phyloP scores from a whole-genome alignment of 352 stramenopile species.

The Pelagophyceae sp. region DNA sequence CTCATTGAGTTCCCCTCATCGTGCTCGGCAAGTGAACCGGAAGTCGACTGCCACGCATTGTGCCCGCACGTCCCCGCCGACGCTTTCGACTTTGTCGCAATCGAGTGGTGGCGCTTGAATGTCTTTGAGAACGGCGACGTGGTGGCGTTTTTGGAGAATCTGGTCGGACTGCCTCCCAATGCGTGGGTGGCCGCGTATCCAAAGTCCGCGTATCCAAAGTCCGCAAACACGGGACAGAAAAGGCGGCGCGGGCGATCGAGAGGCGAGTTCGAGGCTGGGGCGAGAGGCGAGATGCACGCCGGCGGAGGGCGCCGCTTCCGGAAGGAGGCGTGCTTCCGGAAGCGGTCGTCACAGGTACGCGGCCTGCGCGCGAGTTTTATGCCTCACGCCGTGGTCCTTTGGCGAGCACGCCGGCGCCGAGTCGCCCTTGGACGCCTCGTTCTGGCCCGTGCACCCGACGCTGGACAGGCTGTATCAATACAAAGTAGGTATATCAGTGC shows the following conservation, averaged over 20 bases:
- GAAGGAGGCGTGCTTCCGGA: too few species aligned
- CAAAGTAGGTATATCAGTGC: too few species aligned
- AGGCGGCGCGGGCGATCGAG: too few species aligned
- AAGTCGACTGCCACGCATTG: not conserved
- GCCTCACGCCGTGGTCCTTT: not conserved
- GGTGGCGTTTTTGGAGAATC: not conserved
- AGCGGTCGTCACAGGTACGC: too few species aligned
- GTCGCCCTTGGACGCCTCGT: not conserved
- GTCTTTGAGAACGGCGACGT: not conserved
- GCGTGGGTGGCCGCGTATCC: too few species aligned
- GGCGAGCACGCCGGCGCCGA: not conserved
- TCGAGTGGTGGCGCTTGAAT: not conserved
- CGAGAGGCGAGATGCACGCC: too few species aligned
- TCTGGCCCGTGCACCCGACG: conserved; percentile 13
- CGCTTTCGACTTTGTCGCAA: not conserved
- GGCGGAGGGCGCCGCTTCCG: too few species aligned
- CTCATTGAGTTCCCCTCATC: not conserved
- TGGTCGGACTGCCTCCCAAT: not conserved
- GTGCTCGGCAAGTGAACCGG: not conserved
- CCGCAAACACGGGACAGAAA: too few species aligned
- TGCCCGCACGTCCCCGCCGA: not conserved
- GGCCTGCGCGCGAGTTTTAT: not conserved
- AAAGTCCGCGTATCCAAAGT: too few species aligned
- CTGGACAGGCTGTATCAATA: not conserved
- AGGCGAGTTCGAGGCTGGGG: too few species aligned